Conservation (phyloP, 176 grass and related monocot species). For the Oryza glumipatula region DNA sequence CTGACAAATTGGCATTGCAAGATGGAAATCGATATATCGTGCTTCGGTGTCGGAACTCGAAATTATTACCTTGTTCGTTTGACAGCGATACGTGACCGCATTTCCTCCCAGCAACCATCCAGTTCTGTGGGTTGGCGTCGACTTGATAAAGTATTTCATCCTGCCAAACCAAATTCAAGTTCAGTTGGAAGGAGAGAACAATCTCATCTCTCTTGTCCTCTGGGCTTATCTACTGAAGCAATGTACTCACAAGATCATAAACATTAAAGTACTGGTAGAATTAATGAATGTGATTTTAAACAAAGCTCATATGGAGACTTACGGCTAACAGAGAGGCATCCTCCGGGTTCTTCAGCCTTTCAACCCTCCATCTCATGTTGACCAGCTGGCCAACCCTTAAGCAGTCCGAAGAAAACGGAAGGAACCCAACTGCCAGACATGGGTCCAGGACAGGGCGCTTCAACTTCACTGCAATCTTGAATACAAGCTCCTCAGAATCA, state of each 20-base stretch:
- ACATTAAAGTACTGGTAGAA: neutral
- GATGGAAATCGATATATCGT: neutral
- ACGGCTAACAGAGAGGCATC: constrained; percentile 57
- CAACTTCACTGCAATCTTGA: constrained; percentile 73
- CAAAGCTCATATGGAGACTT: constrained; percentile 47
- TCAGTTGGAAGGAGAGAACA: constrained; percentile 1
- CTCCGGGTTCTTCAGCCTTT: constrained; percentile 75
- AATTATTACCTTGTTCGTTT: constrained; percentile 56
- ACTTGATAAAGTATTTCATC: constrained; percentile 87
- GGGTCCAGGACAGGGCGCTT: constrained; percentile 94
- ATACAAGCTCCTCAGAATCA: constrained; percentile 58
- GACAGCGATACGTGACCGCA: constrained; percentile 70
- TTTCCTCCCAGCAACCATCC: constrained; percentile 99
- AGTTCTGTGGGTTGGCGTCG: constrained; percentile 84
- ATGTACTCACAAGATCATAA: neutral
- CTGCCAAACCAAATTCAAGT: constrained; percentile 48
- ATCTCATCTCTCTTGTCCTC: neutral
- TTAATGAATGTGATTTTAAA: neutral
- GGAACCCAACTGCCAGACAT: constrained; percentile 90
- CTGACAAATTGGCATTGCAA: neutral
- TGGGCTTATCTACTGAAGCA: neutral
- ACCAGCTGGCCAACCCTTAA: constrained; percentile 92
- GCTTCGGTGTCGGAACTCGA: neutral
- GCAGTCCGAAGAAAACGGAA: constrained; percentile 90
- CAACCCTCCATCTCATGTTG: constrained; percentile 94